A percentile compares a stretch with the other conserved stretches of the same genome.
These are phyloP conservation scores for Phialophora expanda DNA, from an alignment of 2,329 filamentous ascomycete genomes.

Conservation along the genomic window DNA sequence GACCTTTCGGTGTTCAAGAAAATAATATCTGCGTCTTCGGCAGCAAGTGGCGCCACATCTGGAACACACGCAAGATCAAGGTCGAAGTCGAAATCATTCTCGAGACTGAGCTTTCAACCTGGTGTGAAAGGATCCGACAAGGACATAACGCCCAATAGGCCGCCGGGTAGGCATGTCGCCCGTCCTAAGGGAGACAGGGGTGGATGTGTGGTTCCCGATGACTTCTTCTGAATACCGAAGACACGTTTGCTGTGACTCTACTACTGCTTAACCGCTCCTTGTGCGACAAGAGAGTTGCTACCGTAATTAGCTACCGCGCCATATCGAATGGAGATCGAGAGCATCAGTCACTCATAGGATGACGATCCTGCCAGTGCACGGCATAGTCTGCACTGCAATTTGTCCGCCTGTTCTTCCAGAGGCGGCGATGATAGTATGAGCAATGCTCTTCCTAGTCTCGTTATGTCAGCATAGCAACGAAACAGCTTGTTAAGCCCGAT, in stretches of 20 bases:
- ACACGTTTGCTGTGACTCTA: neutral
- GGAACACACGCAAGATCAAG: conserved; percentile 1
- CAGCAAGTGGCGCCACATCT: conserved; percentile 1
- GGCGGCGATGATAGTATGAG: too few species aligned
- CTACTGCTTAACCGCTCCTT: too few species aligned
- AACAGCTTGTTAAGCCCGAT: neutral
- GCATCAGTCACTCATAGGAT: too few species aligned
- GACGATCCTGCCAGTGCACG: too few species aligned
- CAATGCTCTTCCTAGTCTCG: neutral
- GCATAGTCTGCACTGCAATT: too few species aligned
- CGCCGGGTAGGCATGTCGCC: conserved; percentile 19
- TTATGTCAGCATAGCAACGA: neutral
- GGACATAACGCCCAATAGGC: neutral
- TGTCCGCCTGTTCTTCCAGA: too few species aligned
- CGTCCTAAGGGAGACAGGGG: conserved; percentile 25
- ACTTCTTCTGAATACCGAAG: conserved; percentile 28
- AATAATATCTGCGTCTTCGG: conserved; percentile 10
- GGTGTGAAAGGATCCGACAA: conserved; percentile 11
- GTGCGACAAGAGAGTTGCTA: too few species aligned
- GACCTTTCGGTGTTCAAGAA: conserved; percentile 8
- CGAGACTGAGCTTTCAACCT: conserved; percentile 14
- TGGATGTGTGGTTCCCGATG: conserved; percentile 12
- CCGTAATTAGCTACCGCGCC: too few species aligned
- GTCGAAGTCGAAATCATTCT: conserved; percentile 20
- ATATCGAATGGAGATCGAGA: too few species aligned